Evolutionary conservation across 1,284 basidiomycete species (phyloP), one percentile per base, ranked within the genome.

Genomic region (Apiotrichum montevideense): DNA sequence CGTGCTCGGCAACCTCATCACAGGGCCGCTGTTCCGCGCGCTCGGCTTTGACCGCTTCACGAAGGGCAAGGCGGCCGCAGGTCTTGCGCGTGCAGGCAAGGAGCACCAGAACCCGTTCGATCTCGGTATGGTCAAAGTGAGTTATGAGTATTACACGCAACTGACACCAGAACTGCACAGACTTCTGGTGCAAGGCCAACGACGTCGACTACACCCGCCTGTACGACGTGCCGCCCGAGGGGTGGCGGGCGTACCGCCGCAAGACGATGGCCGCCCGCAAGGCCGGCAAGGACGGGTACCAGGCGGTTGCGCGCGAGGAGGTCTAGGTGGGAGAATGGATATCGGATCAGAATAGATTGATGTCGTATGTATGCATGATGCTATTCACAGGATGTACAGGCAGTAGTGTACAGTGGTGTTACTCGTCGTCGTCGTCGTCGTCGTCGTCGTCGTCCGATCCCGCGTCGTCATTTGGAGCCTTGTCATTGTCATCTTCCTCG

Each of bases 41-140:
- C 83, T 96, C 41, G 95, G 95, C 0, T 82, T 98, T 46, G 95
- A 98, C 73, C 79, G 91, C 48, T 98, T 97, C 77, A 96, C 94
- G 14, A 85, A 87, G 57, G 92, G 91, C 34, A 87, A 86, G 64
- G 92, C 89, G 0, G 87, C 87, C 3, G 85, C 88, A 64, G 92
- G 92, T 8, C 83, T 98, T 57, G 75, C 75, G 50, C 68, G 75
- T 64, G 79, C 73, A 42, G 79, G 84, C 14, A 83, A 82, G 61
- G 87, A 86, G 21, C 21, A 21, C 21, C 80, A 82, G 52, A 98
- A 99, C 76, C 96, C 96, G 42, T 99, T 98, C 76, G 90, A 97
- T 77, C 69, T 88, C 32, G 95, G 95, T 2, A 51, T 88, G 11
- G 72, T 86, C 13, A 81, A 83, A 58, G 76, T 76, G 47, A 57